Evolutionary conservation across 2,329 filamentous ascomycete species (phyloP).

Genomic region (Drechslerella dactyloides): DNA sequence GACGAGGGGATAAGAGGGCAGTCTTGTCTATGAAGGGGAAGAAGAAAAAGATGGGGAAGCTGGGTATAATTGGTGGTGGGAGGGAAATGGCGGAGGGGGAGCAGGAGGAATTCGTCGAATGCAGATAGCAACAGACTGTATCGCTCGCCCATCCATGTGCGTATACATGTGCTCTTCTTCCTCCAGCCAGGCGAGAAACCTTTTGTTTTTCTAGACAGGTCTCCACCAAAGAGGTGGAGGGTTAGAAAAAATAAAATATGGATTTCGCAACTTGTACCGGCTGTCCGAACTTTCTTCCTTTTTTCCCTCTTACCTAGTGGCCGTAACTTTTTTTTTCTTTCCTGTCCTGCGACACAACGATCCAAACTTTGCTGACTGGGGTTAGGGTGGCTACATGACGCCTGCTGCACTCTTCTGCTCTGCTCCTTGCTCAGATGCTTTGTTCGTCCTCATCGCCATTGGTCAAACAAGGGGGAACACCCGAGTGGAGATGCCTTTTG

Average conservation of each 20-base stretch:
- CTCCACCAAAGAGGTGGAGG: conserved; percentile 31
- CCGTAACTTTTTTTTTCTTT: conserved; percentile 32
- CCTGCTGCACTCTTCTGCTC: conserved; percentile 49
- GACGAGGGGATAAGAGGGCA: conserved; percentile 46
- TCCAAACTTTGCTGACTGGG: conserved; percentile 51
- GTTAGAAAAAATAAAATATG: conserved; percentile 33
- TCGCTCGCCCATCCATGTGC: conserved; percentile 40
- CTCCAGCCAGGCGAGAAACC: conserved; percentile 45
- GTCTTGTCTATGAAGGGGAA: conserved; percentile 49
- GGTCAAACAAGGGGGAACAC: conserved; percentile 50
- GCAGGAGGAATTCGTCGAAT: conserved; percentile 51
- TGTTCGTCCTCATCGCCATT: conserved; percentile 49
- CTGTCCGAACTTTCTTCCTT: conserved; percentile 42
- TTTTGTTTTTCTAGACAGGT: conserved; percentile 46
- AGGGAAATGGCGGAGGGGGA: conserved; percentile 43
- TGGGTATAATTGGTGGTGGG: conserved; percentile 49
- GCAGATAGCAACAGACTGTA: conserved; percentile 40
- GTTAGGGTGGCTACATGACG: conserved; percentile 50
- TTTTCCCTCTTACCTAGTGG: conserved; percentile 35
- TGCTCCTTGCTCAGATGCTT: conserved; percentile 49
- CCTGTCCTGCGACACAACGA: conserved; percentile 49
- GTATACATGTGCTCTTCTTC: conserved; percentile 26
- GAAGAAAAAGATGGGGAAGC: conserved; percentile 48
- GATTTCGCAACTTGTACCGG: conserved; percentile 44
- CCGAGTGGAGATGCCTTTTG: conserved; percentile 50